Base-by-base conservation (phyloP, 2,329 filamentous ascomycete species). In the Pestalotiopsis sp. region DNA sequence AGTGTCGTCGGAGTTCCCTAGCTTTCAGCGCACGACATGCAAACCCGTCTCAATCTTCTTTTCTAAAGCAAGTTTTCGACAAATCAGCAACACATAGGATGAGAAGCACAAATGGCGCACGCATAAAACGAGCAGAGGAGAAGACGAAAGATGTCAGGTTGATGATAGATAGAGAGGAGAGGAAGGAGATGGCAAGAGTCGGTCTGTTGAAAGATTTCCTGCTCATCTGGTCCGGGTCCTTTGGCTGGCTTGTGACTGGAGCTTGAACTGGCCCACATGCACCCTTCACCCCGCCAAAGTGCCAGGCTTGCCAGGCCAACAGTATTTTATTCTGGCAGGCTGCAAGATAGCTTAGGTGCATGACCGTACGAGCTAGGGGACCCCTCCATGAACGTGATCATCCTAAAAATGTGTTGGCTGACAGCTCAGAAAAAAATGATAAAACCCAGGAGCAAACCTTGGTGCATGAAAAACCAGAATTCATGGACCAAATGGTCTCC, bases 171-270 rank as follows among this genome's bases (percentile, higher is more conserved):
- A 52, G 17, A 52, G 45, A 52, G 17, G 17, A 52, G 45, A 52
- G 17, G 45, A 17, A 52, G 6, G 45, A 52, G 45, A 52, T 52
- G 45, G 17, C 17, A 52, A 52, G 45, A 52, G 45, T 52, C 45
- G 45, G 45, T 52, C 45, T 52, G 45, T 52, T 52, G 45, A 17
- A 52, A 52, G 45, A 52, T 36, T 62, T 39, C 59, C 11, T 62
- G 59, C 59, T 36, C 59, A 39, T 62, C 31, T 62, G 59, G 59
- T 62, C 59, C 59, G n/a, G n/a, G 59, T 62, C 27, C 31, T 20
- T 62, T 20, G 59, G 59, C n/a, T 62, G 59, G 13, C 59, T 62
- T 62, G 59, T 62, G 59, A 62, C 59, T 36, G 59, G 31, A 62
- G 31, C 27, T 52, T 52, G 45, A 52, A 20, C 27, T 39, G 59